Evolutionary conservation across 2,329 filamentous ascomycete species (phyloP), one percentile per base, ranked within the genome.

Genomic region (Apiospora hydei): DNA sequence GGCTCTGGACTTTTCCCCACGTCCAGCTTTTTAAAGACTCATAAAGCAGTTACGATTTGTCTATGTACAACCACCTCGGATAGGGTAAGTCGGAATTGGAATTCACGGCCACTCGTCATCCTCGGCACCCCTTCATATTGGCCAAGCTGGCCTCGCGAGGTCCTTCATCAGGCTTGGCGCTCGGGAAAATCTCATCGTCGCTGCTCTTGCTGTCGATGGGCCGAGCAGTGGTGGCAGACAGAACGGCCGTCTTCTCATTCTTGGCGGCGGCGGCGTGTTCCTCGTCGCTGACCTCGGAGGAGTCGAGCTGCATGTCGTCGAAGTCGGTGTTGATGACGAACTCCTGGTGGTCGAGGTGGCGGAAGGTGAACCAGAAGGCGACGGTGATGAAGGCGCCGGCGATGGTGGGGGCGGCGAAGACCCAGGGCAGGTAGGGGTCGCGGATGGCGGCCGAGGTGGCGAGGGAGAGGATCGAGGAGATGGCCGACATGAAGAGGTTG

Each of bases 281-380:
- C 34, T 79, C 77, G 67, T 77, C 79, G 49, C 78, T 74, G 46
- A 71, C 72, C 44, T 78, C 78, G 24, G 76, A 75, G 24, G 76
- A 75, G 73, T 78, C 77, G 46, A 75, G 75, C 77, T 78, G 78
- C 75, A 80, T 76, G 69, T 80, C 77, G 13, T 16, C 64, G n/a
- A 77, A 74, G 67, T 77, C 77, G 34, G 78, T 77, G 73, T 78
- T 79, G 38, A 80, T 74, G 41, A 79, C 68, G 64, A 80, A 80
- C 79, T 95, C 93, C 75, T 91, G 84, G 34, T 81, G 82, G 78
- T 95, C 93, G 14, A 92, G 84, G 21, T 87, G 84, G 51, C 86
- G 83, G 84, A 92, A 93, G 77, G 86, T 89, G 77, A 91, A 80
- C 91, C 92, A 95, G 83, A 95, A 94, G 3, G 85, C 84, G 4